These are phyloP conservation scores for Gaeumannomyces tritici DNA, from an alignment of 2,329 filamentous ascomycete genomes.

Conservation along the genomic window DNA sequence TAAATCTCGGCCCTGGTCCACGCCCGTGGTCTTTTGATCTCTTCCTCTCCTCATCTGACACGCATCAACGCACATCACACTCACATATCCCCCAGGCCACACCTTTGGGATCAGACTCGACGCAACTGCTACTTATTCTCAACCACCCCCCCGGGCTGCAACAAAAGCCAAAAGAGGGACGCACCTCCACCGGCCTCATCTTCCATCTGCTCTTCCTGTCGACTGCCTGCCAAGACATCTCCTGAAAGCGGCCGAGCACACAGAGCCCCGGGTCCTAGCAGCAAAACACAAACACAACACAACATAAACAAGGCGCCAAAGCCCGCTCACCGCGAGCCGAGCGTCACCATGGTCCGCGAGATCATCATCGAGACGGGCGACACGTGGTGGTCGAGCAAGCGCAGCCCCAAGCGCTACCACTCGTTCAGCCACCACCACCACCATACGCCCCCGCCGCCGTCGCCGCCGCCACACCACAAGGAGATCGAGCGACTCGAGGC, in stretches of 20 bases:
- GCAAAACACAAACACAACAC: background rate
- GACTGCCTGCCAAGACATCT: background rate
- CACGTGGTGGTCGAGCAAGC: background rate
- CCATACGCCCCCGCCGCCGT: no score
- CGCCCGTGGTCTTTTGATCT: background rate
- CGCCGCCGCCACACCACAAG: background rate
- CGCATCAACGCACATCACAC: background rate
- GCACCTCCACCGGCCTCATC: background rate
- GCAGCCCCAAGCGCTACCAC: background rate
- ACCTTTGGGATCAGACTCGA: background rate
- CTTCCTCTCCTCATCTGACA: background rate
- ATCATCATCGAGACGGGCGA: constrained; percentile 1
- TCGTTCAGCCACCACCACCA: background rate
- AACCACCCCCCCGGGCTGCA: no score
- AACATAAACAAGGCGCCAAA: background rate
- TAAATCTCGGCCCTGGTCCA: background rate
- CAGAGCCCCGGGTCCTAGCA: background rate
- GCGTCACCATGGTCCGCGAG: background rate
- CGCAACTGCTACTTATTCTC: background rate
- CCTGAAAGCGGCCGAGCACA: background rate
- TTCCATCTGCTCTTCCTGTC: background rate
- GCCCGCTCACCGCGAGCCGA: background rate
- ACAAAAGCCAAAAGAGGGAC: no score
- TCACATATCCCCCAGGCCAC: background rate
- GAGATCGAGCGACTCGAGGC: background rate